Evolutionary conservation across 2,329 filamentous ascomycete genomes (phyloP), one percentile per base, ranked within the genome.

Genomic region (Thelonectria olida): DNA sequence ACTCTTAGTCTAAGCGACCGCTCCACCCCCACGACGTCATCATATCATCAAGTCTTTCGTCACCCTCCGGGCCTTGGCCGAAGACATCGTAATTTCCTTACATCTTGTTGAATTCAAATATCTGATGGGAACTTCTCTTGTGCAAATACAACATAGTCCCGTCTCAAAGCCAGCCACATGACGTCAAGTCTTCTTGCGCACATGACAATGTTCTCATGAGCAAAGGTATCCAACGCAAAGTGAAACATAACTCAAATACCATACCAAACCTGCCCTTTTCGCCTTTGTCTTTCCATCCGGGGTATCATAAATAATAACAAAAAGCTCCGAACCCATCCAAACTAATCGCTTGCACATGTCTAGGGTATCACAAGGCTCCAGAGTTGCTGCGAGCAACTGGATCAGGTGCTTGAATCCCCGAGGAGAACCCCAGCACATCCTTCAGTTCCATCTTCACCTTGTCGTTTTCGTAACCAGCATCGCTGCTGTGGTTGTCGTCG

Each of bases 401-500:
- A 51, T 48, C 28, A 5, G 60, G 38, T 15, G 59, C 60, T 44
- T 67, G 58, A 47, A 61, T 60, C 23, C 67, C 65, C 31, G 72
- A 67, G 7, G 71, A 59, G 44, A 76, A 72, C 19, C 76, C 76
- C 28, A 72, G 66, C 15, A 72, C 63, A 49, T 78, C 77, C 61
- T 80, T 80, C 55, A 79, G 65, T 64, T 80, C 78, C 10, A 78
- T 71, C 63, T 67, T 75, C 5, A 74, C 70, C 67, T 80, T 79
- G 61, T 79, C 78, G 57, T 76, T 76, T 19, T 78, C 76, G 34
- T 72, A 75, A 5, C 68, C 69, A 41, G 59, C 61, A 17, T 78
- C 74, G 45, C 65, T 72, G 48, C 71, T 72, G n/a, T 70, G 68
- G 5, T 58, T 67, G 44, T 75, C 73, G 45, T 75, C 73, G 9